Conservation (phyloP, 257 asterid species). For the Nicotiana tabacum region DNA sequence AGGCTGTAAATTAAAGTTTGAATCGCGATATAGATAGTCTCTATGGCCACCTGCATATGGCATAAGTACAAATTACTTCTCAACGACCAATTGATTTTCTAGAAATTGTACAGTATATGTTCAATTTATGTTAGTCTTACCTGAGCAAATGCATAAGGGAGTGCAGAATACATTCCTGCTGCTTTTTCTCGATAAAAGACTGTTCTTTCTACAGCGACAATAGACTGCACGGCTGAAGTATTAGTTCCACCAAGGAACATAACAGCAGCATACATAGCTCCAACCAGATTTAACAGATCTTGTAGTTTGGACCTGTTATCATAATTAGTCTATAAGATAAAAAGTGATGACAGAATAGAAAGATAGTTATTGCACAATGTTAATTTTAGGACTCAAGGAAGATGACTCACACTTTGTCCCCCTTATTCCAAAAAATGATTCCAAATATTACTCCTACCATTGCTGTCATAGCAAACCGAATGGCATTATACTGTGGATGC, state of each 20-base stretch:
- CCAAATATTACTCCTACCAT: constrained; percentile 62
- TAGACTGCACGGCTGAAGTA: constrained; percentile 68
- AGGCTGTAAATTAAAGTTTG: constrained; percentile 69
- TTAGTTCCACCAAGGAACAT: constrained; percentile 84
- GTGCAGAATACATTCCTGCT: constrained; percentile 75
- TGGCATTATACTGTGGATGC: constrained; percentile 57
- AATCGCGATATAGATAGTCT: constrained; percentile 44
- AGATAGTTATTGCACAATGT: neutral
- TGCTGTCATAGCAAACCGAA: constrained; percentile 62
- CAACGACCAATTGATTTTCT: neutral
- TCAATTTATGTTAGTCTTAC: constrained; percentile 9
- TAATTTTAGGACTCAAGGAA: neutral
- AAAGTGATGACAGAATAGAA: neutral
- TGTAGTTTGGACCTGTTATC: constrained; percentile 56
- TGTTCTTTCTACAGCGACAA: constrained; percentile 72
- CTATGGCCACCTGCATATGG: constrained; percentile 57
- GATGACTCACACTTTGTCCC: constrained; percentile 46
- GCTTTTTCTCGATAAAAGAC: constrained; percentile 86
- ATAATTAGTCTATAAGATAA: neutral
- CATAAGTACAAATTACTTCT: neutral
- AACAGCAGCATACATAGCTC: constrained; percentile 76
- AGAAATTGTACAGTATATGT: neutral
- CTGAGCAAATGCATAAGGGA: constrained; percentile 79
- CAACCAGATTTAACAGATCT: constrained; percentile 58
- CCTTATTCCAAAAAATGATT: constrained; percentile 68